These are phyloP conservation scores for Stygiomarasmius scandens DNA, from an alignment of 1,284 basidiomycete species.

Conservation along the genomic window DNA sequence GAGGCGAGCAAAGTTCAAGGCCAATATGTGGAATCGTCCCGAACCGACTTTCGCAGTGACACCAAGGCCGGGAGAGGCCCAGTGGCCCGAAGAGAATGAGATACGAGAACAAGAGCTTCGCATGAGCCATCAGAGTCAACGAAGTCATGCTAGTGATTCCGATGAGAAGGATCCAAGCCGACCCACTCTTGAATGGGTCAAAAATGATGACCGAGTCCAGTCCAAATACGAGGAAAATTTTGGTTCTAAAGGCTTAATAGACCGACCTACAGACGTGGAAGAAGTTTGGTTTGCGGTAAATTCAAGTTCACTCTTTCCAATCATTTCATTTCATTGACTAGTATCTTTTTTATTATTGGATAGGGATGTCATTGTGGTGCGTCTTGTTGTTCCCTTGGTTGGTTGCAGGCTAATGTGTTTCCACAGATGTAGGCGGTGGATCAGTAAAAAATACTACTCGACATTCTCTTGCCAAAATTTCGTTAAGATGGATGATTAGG, in stretches of 20 bases:
- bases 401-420: neutral
- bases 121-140: neutral
- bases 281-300: slow-evolving; percentile 34
- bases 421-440: slow-evolving; percentile 56
- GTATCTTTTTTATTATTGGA: neutral
- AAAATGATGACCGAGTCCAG: slow-evolving; percentile 3
- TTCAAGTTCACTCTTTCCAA: slow-evolving; percentile 21
- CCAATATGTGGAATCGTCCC: slow-evolving; percentile 41
- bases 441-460: slow-evolving; percentile 53
- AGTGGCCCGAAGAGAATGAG: neutral
- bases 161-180: neutral
- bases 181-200: slow-evolving; percentile 12
- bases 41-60: slow-evolving; percentile 26
- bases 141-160: slow-evolving; percentile 2
- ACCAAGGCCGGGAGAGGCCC: neutral
- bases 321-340: neutral
- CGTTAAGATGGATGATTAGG: slow-evolving; percentile 70
- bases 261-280: slow-evolving; percentile 16
- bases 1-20: slow-evolving; percentile 48
- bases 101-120: neutral
- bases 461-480: slow-evolving; percentile 58
- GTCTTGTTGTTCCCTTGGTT: neutral
- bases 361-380: slow-evolving; percentile 13
- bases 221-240: slow-evolving; percentile 6
- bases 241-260: neutral